Percentiles rank a stretch among this genome's conserved stretches.
These are phyloP conservation scores for Vanderwaltozyma yarrowii DNA, from an alignment of 805 yeast species.

Conservation along the genomic window DNA sequence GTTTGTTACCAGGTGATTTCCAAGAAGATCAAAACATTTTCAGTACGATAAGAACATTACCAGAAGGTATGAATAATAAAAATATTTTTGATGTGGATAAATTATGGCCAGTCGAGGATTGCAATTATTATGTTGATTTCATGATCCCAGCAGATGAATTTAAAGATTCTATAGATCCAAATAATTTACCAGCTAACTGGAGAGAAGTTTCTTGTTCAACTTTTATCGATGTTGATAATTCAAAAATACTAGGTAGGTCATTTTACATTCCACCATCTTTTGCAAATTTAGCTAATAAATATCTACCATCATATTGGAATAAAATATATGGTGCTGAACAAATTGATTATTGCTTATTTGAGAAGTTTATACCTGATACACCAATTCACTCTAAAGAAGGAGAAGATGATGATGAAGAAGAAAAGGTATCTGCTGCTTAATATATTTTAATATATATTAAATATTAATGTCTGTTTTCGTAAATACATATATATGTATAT, in stretches of 20 bases:
- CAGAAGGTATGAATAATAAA: constrained; percentile 63
- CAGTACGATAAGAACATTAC: constrained; percentile 37
- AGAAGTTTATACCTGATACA: constrained; percentile 9
- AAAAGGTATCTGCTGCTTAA: not conserved
- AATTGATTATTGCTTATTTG: constrained; percentile 42
- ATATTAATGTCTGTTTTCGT: too few species aligned
- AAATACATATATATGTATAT: too few species aligned
- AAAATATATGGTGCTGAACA: constrained; percentile 31
- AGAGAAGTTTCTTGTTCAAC: constrained; percentile 36
- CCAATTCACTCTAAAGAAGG: too few species aligned
- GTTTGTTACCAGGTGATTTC: constrained; percentile 84
- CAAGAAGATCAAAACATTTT: constrained; percentile 32
- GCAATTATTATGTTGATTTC: constrained; percentile 68
- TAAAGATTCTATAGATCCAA: constrained; percentile 33
- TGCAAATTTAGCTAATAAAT: constrained; percentile 18
- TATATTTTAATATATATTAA: too few species aligned
- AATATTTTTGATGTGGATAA: constrained; percentile 57
- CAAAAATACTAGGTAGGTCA: constrained; percentile 44
- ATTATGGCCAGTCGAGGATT: constrained; percentile 37
- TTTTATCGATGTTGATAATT: constrained; percentile 44
- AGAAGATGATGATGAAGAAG: not conserved
- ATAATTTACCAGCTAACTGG: constrained; percentile 33
- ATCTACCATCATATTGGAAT: constrained; percentile 10
- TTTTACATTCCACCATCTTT: constrained; percentile 40
- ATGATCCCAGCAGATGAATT: constrained; percentile 36